phyloP scores from a whole-genome alignment of 768 basidiomycete genomes.

The Pleurotus ostreatus region DNA sequence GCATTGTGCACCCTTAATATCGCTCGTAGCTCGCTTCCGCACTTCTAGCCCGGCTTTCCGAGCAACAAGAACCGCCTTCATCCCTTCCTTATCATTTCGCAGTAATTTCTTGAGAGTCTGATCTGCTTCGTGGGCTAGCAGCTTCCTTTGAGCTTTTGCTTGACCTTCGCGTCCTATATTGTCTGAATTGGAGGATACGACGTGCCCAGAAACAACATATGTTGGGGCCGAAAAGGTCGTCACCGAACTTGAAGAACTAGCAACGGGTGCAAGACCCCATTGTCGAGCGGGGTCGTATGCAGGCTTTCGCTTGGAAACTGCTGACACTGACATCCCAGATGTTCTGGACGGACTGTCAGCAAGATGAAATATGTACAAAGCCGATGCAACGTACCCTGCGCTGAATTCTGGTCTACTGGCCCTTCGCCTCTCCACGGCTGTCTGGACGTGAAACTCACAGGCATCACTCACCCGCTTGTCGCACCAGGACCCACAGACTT shows the following conservation, averaged over 20 bases:
- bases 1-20: constrained; percentile 12
- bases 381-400: constrained; percentile 47
- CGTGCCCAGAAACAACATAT: constrained; percentile 79
- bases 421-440: constrained; percentile 69
- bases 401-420: constrained; percentile 85
- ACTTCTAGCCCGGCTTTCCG: constrained; percentile 34
- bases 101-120: constrained; percentile 55
- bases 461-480: constrained; percentile 84
- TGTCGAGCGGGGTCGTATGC: constrained; percentile 68
- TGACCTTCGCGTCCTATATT: constrained; percentile 78
- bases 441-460: constrained; percentile 90
- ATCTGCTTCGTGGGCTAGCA: constrained; percentile 58
- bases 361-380: not conserved
- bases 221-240: constrained; percentile 41
- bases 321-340: constrained; percentile 58
- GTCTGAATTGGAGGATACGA: constrained; percentile 64
- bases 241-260: constrained; percentile 20
- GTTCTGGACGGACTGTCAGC: constrained; percentile 43
- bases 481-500: constrained; percentile 82
- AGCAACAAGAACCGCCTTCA: constrained; percentile 59
- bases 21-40: constrained; percentile 14
- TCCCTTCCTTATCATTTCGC: constrained; percentile 63
- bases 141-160: constrained; percentile 64
- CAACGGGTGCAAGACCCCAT: constrained; percentile 68
- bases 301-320: constrained; percentile 47